Evolutionary conservation across 2,329 filamentous ascomycete genomes (phyloP).

Genomic region (Fusarium burgessii): DNA sequence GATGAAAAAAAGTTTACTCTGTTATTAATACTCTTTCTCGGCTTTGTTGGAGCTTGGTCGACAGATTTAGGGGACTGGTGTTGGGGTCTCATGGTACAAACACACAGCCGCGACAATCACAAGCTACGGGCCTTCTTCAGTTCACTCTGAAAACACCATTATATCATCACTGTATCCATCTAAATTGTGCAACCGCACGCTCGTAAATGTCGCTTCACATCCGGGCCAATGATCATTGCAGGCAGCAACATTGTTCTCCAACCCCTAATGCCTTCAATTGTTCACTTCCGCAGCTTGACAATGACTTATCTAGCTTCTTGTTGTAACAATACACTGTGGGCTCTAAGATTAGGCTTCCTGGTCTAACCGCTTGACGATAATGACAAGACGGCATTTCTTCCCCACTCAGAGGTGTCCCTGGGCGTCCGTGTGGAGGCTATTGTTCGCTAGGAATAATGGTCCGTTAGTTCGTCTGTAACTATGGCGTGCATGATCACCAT

Average conservation of each 20-base stretch:
- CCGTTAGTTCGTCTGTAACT: slow-evolving; percentile 17
- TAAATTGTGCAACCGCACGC: background rate
- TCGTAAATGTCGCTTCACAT: background rate
- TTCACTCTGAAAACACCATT: background rate
- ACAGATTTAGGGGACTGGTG: background rate
- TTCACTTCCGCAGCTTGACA: background rate
- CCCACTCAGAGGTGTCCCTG: slow-evolving; percentile 21
- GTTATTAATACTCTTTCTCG: too few relatives aligned
- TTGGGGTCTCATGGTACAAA: background rate
- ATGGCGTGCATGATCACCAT: slow-evolving; percentile 34
- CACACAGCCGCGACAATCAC: background rate
- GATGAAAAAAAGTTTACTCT: background rate
- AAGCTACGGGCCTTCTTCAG: background rate
- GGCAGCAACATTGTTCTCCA: background rate
- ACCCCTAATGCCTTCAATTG: background rate
- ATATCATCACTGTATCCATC: background rate
- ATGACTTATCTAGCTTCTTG: background rate
- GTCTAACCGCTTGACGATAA: background rate
- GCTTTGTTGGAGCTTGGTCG: background rate
- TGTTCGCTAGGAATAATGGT: slow-evolving; percentile 4
- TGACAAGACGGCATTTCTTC: background rate
- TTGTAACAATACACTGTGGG: background rate
- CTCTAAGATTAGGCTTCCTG: background rate
- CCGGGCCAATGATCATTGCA: slow-evolving; percentile 10
- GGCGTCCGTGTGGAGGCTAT: slow-evolving; percentile 2